Base-by-base conservation (phyloP, 352 stramenopile species). In the Globisporangium alternatum region DNA sequence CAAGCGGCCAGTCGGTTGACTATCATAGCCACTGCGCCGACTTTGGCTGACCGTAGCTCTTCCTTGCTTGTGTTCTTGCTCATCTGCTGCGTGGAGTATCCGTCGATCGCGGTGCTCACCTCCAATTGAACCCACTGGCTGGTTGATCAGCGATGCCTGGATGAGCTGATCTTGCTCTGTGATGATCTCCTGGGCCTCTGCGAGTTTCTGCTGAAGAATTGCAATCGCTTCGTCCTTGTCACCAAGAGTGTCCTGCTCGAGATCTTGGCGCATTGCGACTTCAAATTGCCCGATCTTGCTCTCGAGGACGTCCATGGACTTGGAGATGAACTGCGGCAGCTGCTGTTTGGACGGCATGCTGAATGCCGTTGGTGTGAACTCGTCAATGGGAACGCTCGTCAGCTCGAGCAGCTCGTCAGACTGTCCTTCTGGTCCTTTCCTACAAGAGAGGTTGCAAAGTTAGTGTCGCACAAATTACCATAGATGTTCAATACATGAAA, bases 81-180 rank as follows among this genome's bases (percentile, higher is more conserved):
- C 52, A 45, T 49, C 3, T 47, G 33, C 5, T 33, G 41, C 25
- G 7, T 28, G 28, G 19, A 57, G n/a, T 17, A n/a, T 44, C 19
- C 8, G 48, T 47, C 22, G 43, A 25, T 41, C 62, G 6, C 19
- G 25, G 21, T 37, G 41, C 22, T 22, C 19, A 13, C 19, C 12
- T 21, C 31, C 21, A 17, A 48, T 1, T 22, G 35, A 35, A 2
- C 59, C 59, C 9, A 65, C 48, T 15, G 59, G 59, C 41, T 67
- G 53, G 15, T 53, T 51, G 22, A 65, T 48, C 48, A 93, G 48
- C 10, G 81, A 85, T 13, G 81, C 83, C 71, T 93, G 83, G 37
- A 93, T 62, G 30, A 93, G 65, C 53, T 86, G 75, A 52, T 93
- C 81, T 62, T 93, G 83, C 53, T 93, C 81, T 0, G 66, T 62